Percentiles rank a stretch among this genome's conserved stretches.
phyloP scores from a whole-genome alignment of 768 basidiomycete species.

The Chalciporus sphaerocephalus region DNA sequence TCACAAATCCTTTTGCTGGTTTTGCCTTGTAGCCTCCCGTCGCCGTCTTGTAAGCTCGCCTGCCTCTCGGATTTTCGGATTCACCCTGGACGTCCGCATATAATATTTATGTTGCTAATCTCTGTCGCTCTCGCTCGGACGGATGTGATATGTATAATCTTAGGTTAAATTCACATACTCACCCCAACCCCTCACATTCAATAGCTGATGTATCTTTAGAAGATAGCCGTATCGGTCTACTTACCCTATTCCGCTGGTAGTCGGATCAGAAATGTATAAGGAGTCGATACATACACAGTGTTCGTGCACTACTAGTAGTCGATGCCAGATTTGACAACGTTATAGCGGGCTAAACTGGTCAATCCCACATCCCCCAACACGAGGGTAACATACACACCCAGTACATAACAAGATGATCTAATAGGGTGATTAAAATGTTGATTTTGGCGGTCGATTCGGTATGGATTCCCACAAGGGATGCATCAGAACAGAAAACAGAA shows the following conservation, averaged over 20 bases:
- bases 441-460: no score
- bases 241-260: conserved; percentile 1
- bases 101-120: conserved; percentile 14
- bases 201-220: conserved; percentile 26
- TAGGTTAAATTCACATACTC: conserved; percentile 7
- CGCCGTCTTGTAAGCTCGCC: neutral
- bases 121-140: conserved; percentile 5
- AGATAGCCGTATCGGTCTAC: conserved; percentile 6
- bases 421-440: no score
- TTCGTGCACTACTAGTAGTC: no score
- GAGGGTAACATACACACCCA: no score
- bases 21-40: conserved; percentile 28
- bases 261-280: conserved; percentile 7
- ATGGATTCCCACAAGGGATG: no score
- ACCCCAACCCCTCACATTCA: neutral
- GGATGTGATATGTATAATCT: conserved; percentile 1
- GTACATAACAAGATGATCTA: no score
- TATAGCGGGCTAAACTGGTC: no score
- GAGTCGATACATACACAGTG: neutral
- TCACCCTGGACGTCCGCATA: conserved; percentile 5
- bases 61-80: neutral
- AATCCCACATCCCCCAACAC: no score
- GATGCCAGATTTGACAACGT: no score
- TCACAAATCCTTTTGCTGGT: conserved; percentile 50
- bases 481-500: no score